Evolutionary conservation across 2,329 filamentous ascomycete species (phyloP), one percentile per base, ranked within the genome.

Genomic region (Fusarium illudens): DNA sequence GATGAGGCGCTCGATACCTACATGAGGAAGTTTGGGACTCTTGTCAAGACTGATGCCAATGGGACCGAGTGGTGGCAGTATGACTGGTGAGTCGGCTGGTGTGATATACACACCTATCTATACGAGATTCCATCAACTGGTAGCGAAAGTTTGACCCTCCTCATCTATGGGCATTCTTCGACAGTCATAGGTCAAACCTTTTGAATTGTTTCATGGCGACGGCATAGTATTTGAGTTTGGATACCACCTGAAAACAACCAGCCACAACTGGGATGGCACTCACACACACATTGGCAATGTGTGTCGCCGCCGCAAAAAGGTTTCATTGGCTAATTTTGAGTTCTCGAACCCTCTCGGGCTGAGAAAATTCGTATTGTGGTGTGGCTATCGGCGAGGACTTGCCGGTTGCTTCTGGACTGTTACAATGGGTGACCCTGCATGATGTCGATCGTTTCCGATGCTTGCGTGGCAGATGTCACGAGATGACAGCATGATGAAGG

Each of bases 61-160:
- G 53, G 54, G 13, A 50, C 17, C 3, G 54, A 57, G 25, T 20
- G 34, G 34, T 57, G 54, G 54, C 32, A 50, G 32, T 57, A 57
- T 37, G 25, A 37, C 48, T 50, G 20, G 6, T 44, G 22, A 44
- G 9, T 4, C 7, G 10, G 4, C 20, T n/a, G 39, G 25, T n/a
- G 10, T 27, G 39, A 10, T 8, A 27, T 8, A n/a, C n/a, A n/a
- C n/a, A n/a, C 25, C 22, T 27, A 12, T 27, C 15, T 44, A 15
- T 27, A 27, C 15, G 2, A 10, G 3, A 13, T 3, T 4, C 15
- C 10, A 8, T 27, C 4, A 17, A n/a, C 22, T 5, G 20, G 39
- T 2, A 27, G 25, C 22, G n/a, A 4, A 17, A n/a, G n/a, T 6
- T 6, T 27, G 39, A 6, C 12, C 15, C 25, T 27, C 13, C 11